Evolutionary conservation across 2,329 filamentous ascomycete species (phyloP).

Genomic region (Penicillium oxalicum): DNA sequence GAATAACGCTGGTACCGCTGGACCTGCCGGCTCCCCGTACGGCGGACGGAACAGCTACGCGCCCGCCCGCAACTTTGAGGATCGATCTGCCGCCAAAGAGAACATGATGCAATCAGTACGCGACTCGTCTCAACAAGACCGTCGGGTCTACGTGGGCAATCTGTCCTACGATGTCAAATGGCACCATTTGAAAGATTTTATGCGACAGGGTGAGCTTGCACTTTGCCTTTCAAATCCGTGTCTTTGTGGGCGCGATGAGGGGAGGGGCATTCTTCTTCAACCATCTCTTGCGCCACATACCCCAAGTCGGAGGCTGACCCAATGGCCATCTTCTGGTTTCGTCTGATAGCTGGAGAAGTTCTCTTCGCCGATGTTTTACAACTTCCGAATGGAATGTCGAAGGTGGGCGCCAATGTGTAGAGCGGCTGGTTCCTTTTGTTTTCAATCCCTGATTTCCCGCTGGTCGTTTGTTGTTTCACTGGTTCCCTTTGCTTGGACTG

Average conservation of each 20-base stretch:
- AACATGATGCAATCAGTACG: slow-evolving; percentile 94
- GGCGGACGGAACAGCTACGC: slow-evolving; percentile 58
- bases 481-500: slow-evolving; percentile 67
- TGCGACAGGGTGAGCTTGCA: slow-evolving; percentile 82
- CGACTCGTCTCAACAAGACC: slow-evolving; percentile 95
- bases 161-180: slow-evolving; percentile 99
- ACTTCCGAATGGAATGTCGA: slow-evolving; percentile 99
- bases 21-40: slow-evolving; percentile 57
- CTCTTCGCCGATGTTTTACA: slow-evolving; percentile 98
- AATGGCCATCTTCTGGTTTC: background rate
- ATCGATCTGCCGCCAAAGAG: slow-evolving; percentile 76
- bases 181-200: slow-evolving; percentile 99
- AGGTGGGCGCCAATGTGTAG: slow-evolving; percentile 96
- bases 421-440: slow-evolving; percentile 69
- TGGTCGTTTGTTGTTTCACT: slow-evolving; percentile 52
- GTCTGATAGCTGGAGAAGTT: slow-evolving; percentile 81
- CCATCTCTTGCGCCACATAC: no score
- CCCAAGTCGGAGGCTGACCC: background rate
- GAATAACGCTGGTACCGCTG: slow-evolving; percentile 65
- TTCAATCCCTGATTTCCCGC: slow-evolving; percentile 51
- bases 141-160: slow-evolving; percentile 98
- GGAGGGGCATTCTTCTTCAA: no score
- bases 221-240: background rate
- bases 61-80: slow-evolving; percentile 70
- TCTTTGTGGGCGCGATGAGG: no score